Evolutionary conservation across 2,329 filamentous ascomycete species (phyloP), one percentile per base, ranked within the genome.

Genomic region (Epichloe glyceriae): DNA sequence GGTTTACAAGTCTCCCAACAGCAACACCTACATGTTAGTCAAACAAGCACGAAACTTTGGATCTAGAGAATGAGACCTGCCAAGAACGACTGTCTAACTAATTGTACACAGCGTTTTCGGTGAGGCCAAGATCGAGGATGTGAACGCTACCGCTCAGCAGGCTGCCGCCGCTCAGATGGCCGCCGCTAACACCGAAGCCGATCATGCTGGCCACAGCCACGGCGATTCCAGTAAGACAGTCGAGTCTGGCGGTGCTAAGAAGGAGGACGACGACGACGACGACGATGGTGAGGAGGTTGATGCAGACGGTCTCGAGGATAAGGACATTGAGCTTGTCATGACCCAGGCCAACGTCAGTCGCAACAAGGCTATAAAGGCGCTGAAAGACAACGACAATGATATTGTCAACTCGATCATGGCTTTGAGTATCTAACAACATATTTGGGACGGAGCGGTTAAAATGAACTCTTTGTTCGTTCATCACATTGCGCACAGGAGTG

Each of bases 371-470:
- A 82, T 98, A 76, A 98, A 97, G 77, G 93, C 94, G 52, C 80
- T 98, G 67, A 90, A 89, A 78, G 93, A 97, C 78, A 98, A 98
- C 69, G 91, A 97, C 75, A 96, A 97, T 67, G 93, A 98, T 70
- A 98, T 98, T 75, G 93, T 98, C 78, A 98, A 98, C 80, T 96
- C 93, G 63, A 98, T 98, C 76, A 98, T 98, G 93, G 90, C 91
- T 61, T 76, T 98, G 70, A 89, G 86, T 77, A 83, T 88, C 78
- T 90, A 76, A 68, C 50, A 52, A 55, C 55, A 38, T 7, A 8
- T 30, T 42, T 35, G 30, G 49, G 10, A 17, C 11, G 33, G 14
- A 52, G 47, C 45, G 49, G 49, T 43, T 51, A 50, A 43, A 47
- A 43, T 45, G 38, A 47, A 47, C 33, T 4, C 4, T 41, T 44